Conservation (phyloP, 2,329 filamentous ascomycete genomes). For the Exutisphaerella laricina region DNA sequence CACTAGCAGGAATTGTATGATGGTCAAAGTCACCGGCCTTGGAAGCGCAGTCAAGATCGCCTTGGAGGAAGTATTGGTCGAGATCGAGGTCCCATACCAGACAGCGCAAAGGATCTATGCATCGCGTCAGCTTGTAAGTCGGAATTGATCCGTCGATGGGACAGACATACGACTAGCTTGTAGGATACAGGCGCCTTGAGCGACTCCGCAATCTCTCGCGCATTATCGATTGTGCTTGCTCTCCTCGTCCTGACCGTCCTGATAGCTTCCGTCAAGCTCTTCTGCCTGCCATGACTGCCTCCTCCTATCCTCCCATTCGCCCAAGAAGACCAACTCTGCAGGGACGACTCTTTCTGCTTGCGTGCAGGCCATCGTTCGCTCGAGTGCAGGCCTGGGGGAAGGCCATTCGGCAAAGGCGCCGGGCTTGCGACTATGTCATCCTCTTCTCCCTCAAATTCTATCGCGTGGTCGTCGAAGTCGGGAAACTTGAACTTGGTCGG, state of each 20-base stretch:
- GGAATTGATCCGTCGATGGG: conserved; percentile 24
- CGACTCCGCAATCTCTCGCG: conserved; percentile 86
- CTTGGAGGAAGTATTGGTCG: conserved; percentile 97
- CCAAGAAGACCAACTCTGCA: conserved; percentile 44
- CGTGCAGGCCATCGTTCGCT: conserved; percentile 58
- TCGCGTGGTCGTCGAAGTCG: conserved; percentile 38
- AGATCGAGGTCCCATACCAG: conserved; percentile 92
- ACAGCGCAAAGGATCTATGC: conserved; percentile 73
- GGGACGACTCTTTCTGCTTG: conserved; percentile 32
- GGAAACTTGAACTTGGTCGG: conserved; percentile 38
- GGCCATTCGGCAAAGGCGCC: conserved; percentile 29
- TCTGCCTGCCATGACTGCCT: conserved; percentile 63
- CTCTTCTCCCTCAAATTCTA: conserved; percentile 15
- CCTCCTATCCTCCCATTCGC: conserved; percentile 35
- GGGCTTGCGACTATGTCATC: conserved; percentile 25
- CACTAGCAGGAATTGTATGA: conserved; percentile 91
- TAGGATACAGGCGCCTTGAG: conserved; percentile 85
- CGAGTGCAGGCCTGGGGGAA: conserved; percentile 33
- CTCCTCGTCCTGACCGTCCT: conserved; percentile 67
- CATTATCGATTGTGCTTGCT: conserved; percentile 85
- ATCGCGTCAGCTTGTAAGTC: conserved; percentile 12
- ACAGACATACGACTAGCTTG: conserved; percentile 66
- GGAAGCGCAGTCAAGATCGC: conserved; percentile 88
- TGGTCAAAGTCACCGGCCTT: conserved; percentile 83
- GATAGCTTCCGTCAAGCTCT: conserved; percentile 85